These are phyloP conservation scores for Camillea tinctor DNA, from an alignment of 2,329 filamentous ascomycete genomes.

Conservation along the genomic window DNA sequence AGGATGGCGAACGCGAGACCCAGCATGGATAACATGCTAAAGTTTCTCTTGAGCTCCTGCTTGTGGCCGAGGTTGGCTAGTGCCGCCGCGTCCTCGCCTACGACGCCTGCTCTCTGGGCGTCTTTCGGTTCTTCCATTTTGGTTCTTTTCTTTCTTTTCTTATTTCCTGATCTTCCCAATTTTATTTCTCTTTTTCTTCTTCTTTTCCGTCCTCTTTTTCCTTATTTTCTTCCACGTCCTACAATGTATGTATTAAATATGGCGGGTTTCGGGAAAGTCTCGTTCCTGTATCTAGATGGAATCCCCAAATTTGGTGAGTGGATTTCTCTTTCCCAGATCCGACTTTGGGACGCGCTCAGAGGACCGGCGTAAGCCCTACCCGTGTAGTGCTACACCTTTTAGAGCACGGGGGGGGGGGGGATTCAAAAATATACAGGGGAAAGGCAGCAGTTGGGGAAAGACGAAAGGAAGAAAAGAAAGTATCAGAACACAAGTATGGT, in stretches of 20 bases:
- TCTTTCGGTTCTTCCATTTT: constrained; percentile 12
- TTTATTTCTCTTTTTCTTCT: background rate
- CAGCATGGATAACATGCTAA: constrained; percentile 36
- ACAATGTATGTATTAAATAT: background rate
- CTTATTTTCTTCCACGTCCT: too few relatives aligned
- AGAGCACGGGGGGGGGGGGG: background rate
- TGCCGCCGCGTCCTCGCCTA: constrained; percentile 33
- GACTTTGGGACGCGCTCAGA: background rate
- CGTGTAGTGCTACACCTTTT: background rate
- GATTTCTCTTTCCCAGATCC: background rate
- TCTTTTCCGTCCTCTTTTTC: background rate
- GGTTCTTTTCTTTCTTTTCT: background rate
- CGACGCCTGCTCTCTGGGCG: constrained; percentile 6
- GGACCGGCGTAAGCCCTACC: background rate
- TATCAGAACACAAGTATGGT: too few relatives aligned
- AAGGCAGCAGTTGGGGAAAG: too few relatives aligned
- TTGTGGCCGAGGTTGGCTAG: constrained; percentile 47
- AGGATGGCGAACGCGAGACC: constrained; percentile 45
- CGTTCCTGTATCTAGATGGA: constrained; percentile 1
- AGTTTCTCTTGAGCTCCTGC: constrained; percentile 50
- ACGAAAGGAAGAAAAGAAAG: too few relatives aligned
- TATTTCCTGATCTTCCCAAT: background rate
- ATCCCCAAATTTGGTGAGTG: background rate
- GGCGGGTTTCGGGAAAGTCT: too few relatives aligned
- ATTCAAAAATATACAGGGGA: too few relatives aligned